Percentiles rank a stretch among this genome's conserved stretches.
phyloP scores from a whole-genome alignment of 768 basidiomycete species.

The Trametes meyenii region DNA sequence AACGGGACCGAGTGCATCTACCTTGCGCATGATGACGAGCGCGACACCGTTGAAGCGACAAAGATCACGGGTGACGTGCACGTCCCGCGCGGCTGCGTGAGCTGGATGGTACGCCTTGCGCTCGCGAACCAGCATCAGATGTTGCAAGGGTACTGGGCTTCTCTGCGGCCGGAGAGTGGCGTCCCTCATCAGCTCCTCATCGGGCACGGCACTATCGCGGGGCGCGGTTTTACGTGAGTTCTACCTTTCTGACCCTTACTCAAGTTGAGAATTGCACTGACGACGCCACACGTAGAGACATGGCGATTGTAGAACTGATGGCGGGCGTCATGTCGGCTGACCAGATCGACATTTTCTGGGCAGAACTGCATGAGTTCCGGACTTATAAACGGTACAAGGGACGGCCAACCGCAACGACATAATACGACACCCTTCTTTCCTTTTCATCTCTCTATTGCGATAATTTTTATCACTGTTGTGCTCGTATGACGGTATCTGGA shows the following conservation, averaged over 20 bases:
- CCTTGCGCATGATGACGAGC: slow-evolving; percentile 4
- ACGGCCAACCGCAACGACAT: background rate
- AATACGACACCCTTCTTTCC: background rate
- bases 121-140: background rate
- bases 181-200: background rate
- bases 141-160: background rate
- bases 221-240: slow-evolving; percentile 22
- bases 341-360: slow-evolving; percentile 24
- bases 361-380: slow-evolving; percentile 12
- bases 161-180: background rate
- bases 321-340: slow-evolving; percentile 17
- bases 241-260: too few relatives aligned
- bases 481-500: too few relatives aligned
- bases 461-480: too few relatives aligned
- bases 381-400: slow-evolving; percentile 20
- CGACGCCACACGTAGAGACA: background rate
- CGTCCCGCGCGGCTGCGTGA: slow-evolving; percentile 24
- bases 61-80: slow-evolving; percentile 28
- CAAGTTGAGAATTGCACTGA: background rate
- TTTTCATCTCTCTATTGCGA: background rate
- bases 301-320: slow-evolving; percentile 7
- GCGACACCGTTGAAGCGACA: slow-evolving; percentile 11
- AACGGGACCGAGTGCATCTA: slow-evolving; percentile 23
- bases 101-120: slow-evolving; percentile 17
- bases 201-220: slow-evolving; percentile 18